Evolutionary conservation across 2,329 filamentous ascomycete genomes (phyloP), one percentile per base, ranked within the genome.

Genomic region (Grosmannia serpens): DNA sequence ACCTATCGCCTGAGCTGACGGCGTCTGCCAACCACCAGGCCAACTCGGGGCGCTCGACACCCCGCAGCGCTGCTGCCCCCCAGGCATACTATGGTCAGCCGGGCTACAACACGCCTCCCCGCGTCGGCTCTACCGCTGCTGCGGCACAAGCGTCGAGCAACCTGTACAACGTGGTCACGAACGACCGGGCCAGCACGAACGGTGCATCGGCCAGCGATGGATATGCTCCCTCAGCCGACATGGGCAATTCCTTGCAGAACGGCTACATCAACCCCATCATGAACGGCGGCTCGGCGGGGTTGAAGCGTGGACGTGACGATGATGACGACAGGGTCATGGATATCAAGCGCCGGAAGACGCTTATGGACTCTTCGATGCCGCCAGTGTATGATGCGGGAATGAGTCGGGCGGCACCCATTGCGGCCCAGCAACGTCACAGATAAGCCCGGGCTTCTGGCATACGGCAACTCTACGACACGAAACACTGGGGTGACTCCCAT

Each of bases 131-230:
- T 2, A 53, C 60, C 22, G 50, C 62, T 1, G 59, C 62, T 2
- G 60, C 62, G 0, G 60, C 63, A 5, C 78, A 84, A 60, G 80
- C 87, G 4, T 85, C 88, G 1, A 91, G 89, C 76, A 95, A 85
- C 68, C 76, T 96, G 55, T 95, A 95, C 78, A 95, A 85, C 71
- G 87, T 95, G 62, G 91, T 95, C 75, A 91, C 87, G 70, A 90
- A 89, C 68, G 87, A 89, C 60, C 82, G 89, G 29, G 82, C 76
- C 53, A 74, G 77, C 33, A 75, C 81, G 22, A 89, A 89, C 64
- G 86, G 86, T n/a, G 79, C 77, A 33, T 72, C 82, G 15, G 74
- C 79, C 24, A 80, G 80, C 55, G 89, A 95, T 64, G 81, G 85
- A 8, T 95, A 95, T 69, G 80, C 82, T 38, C 79, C 84, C 20